Evolutionary conservation across 768 basidiomycete genomes (phyloP), one percentile per base, ranked within the genome.

Genomic region (Mycena vitilis): DNA sequence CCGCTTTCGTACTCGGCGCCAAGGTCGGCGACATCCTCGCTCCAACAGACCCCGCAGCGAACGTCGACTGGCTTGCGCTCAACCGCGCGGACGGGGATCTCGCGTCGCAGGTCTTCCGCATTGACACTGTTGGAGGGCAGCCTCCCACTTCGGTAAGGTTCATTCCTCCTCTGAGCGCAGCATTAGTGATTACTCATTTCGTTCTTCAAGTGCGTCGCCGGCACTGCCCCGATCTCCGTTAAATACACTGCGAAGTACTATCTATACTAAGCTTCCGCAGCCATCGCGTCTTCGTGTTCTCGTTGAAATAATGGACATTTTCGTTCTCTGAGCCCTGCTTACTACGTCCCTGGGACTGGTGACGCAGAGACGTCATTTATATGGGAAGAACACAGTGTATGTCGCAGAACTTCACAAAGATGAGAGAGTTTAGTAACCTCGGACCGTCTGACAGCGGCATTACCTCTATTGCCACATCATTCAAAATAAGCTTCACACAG

Each of bases 61-160:
- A 84, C 66, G 74, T 86, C 37, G 80, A 84, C 58, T 83, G 81
- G 80, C 74, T 85, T 36, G 71, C 78, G 71, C 69, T 86, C 9
- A 76, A 72, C 25, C 72, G 58, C 44, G 72, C 80, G 12, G 37
- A 80, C n/a, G 85, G 83, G 5, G 71, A 74, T 11, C 73, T 84
- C 3, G 82, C 83, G 0, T 77, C 71, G 54, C 57, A 71, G 48
- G 75, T 83, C 5, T 85, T 78, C 76, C 74, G 85, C 25, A 69
- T 69, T 6, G 68, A 69, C 15, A 69, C 68, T 7, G 68, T 69
- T 4, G 38, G 47, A 20, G 68, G 68, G 78, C 38, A 73, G 81
- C 83, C 85, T 12, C 85, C 85, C 77, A 40, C 73, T 75, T 59
- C 68, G 57, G 62, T 62, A 23, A 22, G 42, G 11, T 51, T 44